Conservation (phyloP, 2,329 filamentous ascomycete species). For the Pseudocercospora fuligena region DNA sequence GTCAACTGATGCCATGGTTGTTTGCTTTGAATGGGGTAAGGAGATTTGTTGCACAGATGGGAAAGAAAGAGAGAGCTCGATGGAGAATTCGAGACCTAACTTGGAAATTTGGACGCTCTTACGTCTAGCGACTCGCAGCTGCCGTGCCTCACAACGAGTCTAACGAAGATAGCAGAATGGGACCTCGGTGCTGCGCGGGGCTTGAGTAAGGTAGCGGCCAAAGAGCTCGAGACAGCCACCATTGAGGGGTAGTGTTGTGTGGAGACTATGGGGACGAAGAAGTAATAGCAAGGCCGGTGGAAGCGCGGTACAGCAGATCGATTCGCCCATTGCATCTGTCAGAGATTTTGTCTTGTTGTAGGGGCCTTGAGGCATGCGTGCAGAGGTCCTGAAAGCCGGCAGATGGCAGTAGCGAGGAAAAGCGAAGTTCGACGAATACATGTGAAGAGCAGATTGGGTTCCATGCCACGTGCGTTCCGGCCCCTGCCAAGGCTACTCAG, state of each 20-base stretch:
- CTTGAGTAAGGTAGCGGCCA: not conserved
- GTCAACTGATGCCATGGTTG: slow-evolving; percentile 25
- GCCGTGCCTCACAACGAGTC: not conserved
- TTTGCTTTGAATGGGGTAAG: not conserved
- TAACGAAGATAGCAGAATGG: not conserved
- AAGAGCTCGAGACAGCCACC: slow-evolving; percentile 16
- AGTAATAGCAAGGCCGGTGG: not conserved
- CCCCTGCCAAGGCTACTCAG: too few species aligned
- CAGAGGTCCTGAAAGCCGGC: too few species aligned
- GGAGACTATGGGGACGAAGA: not conserved
- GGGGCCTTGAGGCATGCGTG: too few species aligned
- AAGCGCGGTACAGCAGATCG: not conserved
- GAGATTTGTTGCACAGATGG: not conserved
- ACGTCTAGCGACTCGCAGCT: not conserved
- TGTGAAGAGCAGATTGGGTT: too few species aligned
- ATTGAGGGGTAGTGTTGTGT: slow-evolving; percentile 14
- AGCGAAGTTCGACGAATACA: too few species aligned
- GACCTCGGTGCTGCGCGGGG: slow-evolving; percentile 10
- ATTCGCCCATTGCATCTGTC: not conserved
- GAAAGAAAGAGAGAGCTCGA: not conserved
- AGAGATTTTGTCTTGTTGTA: not conserved
- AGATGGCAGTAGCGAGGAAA: too few species aligned
- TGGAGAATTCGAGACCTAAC: not conserved
- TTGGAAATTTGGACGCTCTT: not conserved
- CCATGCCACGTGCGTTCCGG: too few species aligned